Evolutionary conservation across 108 stramenopile species (phyloP), one percentile per base, ranked within the genome.

Genomic region (Fragilariopsis cylindrus): DNA sequence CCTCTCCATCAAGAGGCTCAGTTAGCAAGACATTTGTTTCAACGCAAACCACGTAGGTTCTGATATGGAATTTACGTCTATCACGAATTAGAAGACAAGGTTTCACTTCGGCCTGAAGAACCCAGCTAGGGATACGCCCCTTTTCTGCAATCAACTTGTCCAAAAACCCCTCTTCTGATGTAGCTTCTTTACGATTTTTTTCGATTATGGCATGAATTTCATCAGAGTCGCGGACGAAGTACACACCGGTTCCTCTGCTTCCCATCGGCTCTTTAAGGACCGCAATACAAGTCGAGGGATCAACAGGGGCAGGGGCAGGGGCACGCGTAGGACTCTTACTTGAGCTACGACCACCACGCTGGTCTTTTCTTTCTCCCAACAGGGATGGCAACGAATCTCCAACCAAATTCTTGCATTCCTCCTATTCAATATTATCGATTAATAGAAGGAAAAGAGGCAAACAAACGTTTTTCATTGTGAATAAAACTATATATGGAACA

Each of bases 241-340:
- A 83, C 8, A 87, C 77, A 44, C 86, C 86, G 44, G 72, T 60
- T 15, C 86, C 86, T 49, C 74, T 71, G 9, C 71, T 73, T 48
- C 86, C 86, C 76, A 83, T 83, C 13, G 86, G 86, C 64, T 87
- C 86, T 66, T 87, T 87, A n/a, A 87, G 74, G 39, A 87, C 86
- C 46, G 80, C 86, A 49, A 78, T 42, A 6, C 13, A 30, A 2
- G 63, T 55, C 3, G 58, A 47, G 47, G 30, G 57, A 12, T 69
- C 53, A 30, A 30, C 30, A 30, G 30, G 30, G 30, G 30, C 30
- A 30, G 30, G 30, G 30, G 2, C 30, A 30, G 30, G 30, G 30
- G 30, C 30, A 30, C 30, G 30, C 30, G 30, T 30, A 30, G 30
- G 30, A 30, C 30, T 30, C 30, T 30, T 30, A 30, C 30, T 30